These are phyloP conservation scores for Flaveria linearis DNA, from an alignment of 129 eudicot species.

Conservation along the genomic window DNA sequence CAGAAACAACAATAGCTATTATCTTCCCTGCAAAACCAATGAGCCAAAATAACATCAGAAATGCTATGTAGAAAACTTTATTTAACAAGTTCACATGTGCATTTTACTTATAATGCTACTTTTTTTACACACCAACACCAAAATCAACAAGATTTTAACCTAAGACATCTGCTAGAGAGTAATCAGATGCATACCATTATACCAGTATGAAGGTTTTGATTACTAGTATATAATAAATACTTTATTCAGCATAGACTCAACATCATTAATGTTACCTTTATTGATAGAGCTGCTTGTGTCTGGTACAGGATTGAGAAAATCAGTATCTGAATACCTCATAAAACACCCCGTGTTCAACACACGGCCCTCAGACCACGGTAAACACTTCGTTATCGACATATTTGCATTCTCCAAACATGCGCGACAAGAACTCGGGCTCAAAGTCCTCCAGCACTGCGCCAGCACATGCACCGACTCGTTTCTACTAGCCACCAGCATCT, in stretches of 20 bases:
- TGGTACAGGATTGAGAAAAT: slow-evolving; percentile 65
- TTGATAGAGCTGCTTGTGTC: slow-evolving; percentile 38
- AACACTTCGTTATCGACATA: slow-evolving; percentile 43
- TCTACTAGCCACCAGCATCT: slow-evolving; percentile 31
- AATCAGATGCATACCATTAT: too few species aligned
- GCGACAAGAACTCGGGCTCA: slow-evolving; percentile 50
- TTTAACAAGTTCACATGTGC: not conserved
- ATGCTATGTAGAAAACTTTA: not conserved
- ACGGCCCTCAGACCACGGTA: slow-evolving; percentile 72
- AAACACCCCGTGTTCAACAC: slow-evolving; percentile 76
- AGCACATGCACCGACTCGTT: slow-evolving; percentile 49
- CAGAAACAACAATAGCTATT: slow-evolving; percentile 49
- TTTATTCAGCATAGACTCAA: not conserved
- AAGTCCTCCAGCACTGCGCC: slow-evolving; percentile 81
- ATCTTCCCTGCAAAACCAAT: slow-evolving; percentile 50
- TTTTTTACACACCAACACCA: too few species aligned
- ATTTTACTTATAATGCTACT: not conserved
- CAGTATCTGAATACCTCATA: slow-evolving; percentile 72
- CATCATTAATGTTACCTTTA: slow-evolving; percentile 40
- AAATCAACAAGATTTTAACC: too few species aligned
- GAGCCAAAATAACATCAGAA: slow-evolving; percentile 5
- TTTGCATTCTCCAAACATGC: slow-evolving; percentile 67
- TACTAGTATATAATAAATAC: too few species aligned
- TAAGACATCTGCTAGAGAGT: too few species aligned
- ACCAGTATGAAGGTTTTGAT: too few species aligned